Base-by-base conservation (phyloP, 2,329 filamentous ascomycete genomes). In the Paecilomyces sp. region DNA sequence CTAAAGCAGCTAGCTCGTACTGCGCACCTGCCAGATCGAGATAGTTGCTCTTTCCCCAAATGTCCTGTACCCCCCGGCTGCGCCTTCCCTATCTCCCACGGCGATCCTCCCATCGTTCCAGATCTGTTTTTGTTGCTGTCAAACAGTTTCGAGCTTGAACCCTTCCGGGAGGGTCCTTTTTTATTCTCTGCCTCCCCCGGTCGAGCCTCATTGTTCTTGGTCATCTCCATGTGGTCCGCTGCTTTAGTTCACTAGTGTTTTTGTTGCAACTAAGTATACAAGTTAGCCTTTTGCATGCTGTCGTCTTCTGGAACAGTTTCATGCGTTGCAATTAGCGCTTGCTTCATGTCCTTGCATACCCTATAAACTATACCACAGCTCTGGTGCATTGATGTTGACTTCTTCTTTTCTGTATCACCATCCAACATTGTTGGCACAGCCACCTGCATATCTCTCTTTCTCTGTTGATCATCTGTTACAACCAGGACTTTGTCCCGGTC, bases 361-460 rank as follows among this genome's bases (percentile, higher is more conserved):
- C 15, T 8, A 47, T 47, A 15, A 47, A 18, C 36, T 47, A 47
- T 47, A 47, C 7, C 18, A 47, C n/a, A 18, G 15, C 15, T 62
- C 62, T 60, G 59, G 52, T 58, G 59, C 68, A 63, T 53, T 30
- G 51, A 25, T 53, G 22, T 61, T 68, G 52, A 62, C 56, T 62
- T 41, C 55, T 54, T 12, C 22, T 57, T 28, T 28, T 56, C 59
- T 62, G 58, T 52, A 57, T 61, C 64, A 69, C 66, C 65, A 68
- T 60, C 67, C 67, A 63, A 56, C 62, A 61, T 65, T 67, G 55
- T 61, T 67, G 13, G 36, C 31, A 33, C 31, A 33, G 36, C 15
- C 15, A 47, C 13, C 15, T 47, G 36, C 5, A 47, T 47, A 47
- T 65, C 68, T 67, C 63, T 62, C 61, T 53, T 53, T 8, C 25